Base-by-base conservation (phyloP, 257 asterid species). In the Jacaranda mimosifolia region DNA sequence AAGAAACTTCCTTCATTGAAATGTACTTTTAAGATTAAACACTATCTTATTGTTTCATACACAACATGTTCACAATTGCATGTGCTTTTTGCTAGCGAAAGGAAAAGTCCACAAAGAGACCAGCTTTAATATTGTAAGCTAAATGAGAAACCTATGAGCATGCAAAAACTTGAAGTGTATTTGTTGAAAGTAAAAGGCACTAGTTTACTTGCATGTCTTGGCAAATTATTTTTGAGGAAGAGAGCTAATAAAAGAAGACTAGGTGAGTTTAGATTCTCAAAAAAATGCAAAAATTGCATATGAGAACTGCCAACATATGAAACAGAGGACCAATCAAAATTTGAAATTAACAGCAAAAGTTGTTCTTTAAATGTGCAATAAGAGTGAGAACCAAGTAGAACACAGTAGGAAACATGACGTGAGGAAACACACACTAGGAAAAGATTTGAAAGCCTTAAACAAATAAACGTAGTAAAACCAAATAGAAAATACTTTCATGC, bases 181-280 rank as follows among this genome's bases (percentile, higher is more conserved):
- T 11, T 17, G 60, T 74, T 62, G 13, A 12, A 70, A 36, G 60
- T 69, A 71, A 17, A 52, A 32, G 42, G 36, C 9, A 65, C 68
- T 55, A 52, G 55, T 38, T 48, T 53, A 39, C 66, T 66, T 35
- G 53, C 21, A 46, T 14, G 38, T 17, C 43, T 26, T 3, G 40
- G 43, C 53, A 52, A 5, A 21, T 39, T 42, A 42, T 13, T 46
- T n/a, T 57, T 39, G 13, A 39, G 39, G 35, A 58, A 62, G 18
- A 3, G 58, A 12, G 42, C 0, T 11, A 40, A 38, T 52, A 67
- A 15, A 42, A 66, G 68, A 66, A 5, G 0, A 32, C n/a, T n/a
- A n/a, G 56, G 19, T 15, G 43, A 65, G 9, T 65, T 75, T 53
- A 42, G 48, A 58, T 55, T 42, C 48, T 7, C 43, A 19, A 52